Evolutionary conservation across 169 alveolate genomes (phyloP), one percentile per base, ranked within the genome.

Genomic region (Neospora caninum): DNA sequence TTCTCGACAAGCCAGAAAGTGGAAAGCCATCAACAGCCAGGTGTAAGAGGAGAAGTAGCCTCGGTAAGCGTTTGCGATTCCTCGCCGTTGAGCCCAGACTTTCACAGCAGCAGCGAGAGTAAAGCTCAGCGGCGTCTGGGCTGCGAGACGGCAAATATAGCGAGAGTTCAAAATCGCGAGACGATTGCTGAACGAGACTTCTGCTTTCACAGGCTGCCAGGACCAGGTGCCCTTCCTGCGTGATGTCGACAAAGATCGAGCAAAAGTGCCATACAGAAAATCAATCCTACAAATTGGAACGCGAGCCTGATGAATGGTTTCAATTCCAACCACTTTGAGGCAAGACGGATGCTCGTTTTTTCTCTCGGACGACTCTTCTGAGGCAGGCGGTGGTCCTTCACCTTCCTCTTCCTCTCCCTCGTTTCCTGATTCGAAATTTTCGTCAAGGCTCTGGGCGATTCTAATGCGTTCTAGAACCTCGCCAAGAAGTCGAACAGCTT

Each of bases 171-270:
- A 34, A 34, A 69, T 69, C 34, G 42, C 82, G 34, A 69, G 39
- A 69, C 82, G 82, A 69, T 69, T 69, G 22, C 82, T 69, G 82
- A 69, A 69, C 42, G 82, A 69, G 39, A 69, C 82, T 20, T 69
- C 82, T 69, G 39, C 22, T 34, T 69, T 69, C 82, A 69, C 82
- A 34, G 2, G 42, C 38, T 69, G 34, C 82, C 82, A 69, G 82
- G 82, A 69, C 82, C 82, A 69, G 13, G 42, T 6, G 7, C 22
- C 38, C 34, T 34, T 6, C 7, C 42, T 18, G 18, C 34, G 7
- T 9, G 82, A 69, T 20, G 73, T 64, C 38, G 82, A 69, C 38
- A 18, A 10, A 9, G 82, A 9, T 29, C 38, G 42, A 69, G 82
- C 34, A 29, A 29, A 69, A 34, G 82, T 69, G 18, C 82, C 82